Evolutionary conservation across 306 rosid species (phyloP), one percentile per base, ranked within the genome.

Genomic region (Trifolium pratense): DNA sequence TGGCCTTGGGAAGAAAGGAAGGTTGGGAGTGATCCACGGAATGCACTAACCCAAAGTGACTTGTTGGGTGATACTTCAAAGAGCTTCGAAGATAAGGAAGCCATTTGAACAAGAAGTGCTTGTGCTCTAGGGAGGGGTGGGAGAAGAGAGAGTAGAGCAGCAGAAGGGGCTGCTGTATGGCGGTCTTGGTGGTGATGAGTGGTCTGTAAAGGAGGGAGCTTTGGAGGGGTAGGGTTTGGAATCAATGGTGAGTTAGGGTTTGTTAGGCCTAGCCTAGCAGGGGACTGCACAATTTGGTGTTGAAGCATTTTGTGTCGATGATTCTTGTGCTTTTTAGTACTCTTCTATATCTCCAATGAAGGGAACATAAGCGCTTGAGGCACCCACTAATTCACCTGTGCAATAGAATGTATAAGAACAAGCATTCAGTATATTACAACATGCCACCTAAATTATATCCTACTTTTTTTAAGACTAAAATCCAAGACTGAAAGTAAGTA

Each of bases 51-150:
- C 98, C 98, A 93, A 46, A 76, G 67, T 34, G 96, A 68, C 1
- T 87, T 88, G 74, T 91, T 87, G 46, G 98, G 89, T 3, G 96
- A 91, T 23, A 88, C 87, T 66, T 89, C 92, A 25, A 93, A 89
- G 58, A 93, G 91, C 74, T 86, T 90, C 39, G 96, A 82, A 20
- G 89, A 69, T 26, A 91, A 86, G 40, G 93, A 75, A 29, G 97
- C 91, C 98, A 91, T 93, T 79, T 93, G 97, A n/a, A 36, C 58
- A 49, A 93, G 96, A 65, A 91, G 88, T 67, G 96, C 84, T 71
- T 91, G 97, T 5, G 96, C 96, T 83, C 96, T 76, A 5, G 94
- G 96, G 48, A 91, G 97, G 1, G 98, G 97, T 8, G 97, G 89
- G 68, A 93, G 93, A 60, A 91, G 96, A 55, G 97, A 86, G 48